Evolutionary conservation across 768 basidiomycete species (phyloP), one percentile per base, ranked within the genome.

Genomic region (Pisolithus microcarpus): DNA sequence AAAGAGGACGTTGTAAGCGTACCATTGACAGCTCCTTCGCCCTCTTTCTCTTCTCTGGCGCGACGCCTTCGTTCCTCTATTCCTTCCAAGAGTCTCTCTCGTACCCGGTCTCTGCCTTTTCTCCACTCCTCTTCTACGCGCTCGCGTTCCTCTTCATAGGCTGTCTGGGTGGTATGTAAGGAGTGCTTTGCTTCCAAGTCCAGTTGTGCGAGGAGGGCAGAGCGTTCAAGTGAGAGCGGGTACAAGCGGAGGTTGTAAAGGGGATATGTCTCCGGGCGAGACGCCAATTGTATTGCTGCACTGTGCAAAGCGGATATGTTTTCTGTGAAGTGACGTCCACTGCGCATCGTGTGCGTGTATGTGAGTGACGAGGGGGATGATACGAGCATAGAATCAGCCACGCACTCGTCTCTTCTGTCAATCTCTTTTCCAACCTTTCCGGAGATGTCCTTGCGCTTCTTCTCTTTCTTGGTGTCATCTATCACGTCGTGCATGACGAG

Each of bases 31-130:
- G 80, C 82, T n/a, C 86, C 88, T 58, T 92, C 90, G 54, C 88
- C 87, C 53, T 91, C 90, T 62, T 91, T 91, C 71, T 92, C 90
- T 55, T 92, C 90, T 48, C 90, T 72, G 26, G 90, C 90, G 52
- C 85, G 71, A 57, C 82, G 73, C 50, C 89, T 68, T 30, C 89
- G 75, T 61, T 92, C 90, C 64, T 91, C 89, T 56, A 92, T 85
- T 26, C 90, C 87, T 59, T 91, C 90, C 15, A 91, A 65, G 30
- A 92, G 71, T 15, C 89, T 75, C 59, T 91, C 87, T 7, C 86
- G 73, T 16, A 91, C 83, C 26, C 83, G 72, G 38, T 87, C 87
- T 43, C 84, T 73, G 4, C 89, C 89, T 40, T 79, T 76, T 56
- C 75, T 77, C 82, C 84, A 91, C 61, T 91, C 90, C 5, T 88